phyloP scores from a whole-genome alignment of 2,329 filamentous ascomycete species.

The Colletotrichum sidae region DNA sequence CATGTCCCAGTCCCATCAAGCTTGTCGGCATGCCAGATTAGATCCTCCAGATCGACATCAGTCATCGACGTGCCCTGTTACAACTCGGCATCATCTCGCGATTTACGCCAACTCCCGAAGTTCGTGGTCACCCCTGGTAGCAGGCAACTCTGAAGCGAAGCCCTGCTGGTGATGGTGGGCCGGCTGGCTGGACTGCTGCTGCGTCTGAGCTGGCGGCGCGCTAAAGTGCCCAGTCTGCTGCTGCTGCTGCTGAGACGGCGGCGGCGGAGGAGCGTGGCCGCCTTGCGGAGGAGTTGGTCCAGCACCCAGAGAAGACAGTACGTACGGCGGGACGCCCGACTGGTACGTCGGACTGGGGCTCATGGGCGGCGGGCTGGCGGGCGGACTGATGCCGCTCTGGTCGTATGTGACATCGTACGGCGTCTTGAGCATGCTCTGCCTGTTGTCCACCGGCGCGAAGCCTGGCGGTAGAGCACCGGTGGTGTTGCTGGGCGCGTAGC shows the following conservation, averaged over 20 bases:
- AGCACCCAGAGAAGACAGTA: not conserved
- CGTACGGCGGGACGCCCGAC: constrained; percentile 27
- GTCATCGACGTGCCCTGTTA: not conserved
- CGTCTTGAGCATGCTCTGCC: constrained; percentile 41
- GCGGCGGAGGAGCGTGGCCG: constrained; percentile 15
- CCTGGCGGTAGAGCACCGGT: constrained; percentile 24
- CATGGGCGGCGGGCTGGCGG: constrained; percentile 40
- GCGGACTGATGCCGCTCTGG: constrained; percentile 36
- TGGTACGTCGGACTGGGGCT: constrained; percentile 33
- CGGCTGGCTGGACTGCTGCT: constrained; percentile 17
- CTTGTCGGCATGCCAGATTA: not conserved
- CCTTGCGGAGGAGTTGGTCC: constrained; percentile 14
- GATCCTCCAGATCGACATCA: not conserved
- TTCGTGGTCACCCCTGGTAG: constrained; percentile 45
- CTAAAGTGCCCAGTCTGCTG: constrained; percentile 14
- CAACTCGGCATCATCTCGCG: not conserved
- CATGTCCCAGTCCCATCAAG: too few species aligned
- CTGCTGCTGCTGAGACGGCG: constrained; percentile 17
- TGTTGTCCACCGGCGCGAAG: constrained; percentile 37
- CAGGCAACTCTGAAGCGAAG: constrained; percentile 44
- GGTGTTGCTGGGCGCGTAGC: constrained; percentile 29
- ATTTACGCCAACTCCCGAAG: constrained; percentile 46
- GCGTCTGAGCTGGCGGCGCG: constrained; percentile 4
- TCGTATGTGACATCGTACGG: constrained; percentile 37
- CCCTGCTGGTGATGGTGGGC: constrained; percentile 27